Conservation (phyloP, 805 yeast genomes). For the Schizosaccharomyces cryophilus region DNA sequence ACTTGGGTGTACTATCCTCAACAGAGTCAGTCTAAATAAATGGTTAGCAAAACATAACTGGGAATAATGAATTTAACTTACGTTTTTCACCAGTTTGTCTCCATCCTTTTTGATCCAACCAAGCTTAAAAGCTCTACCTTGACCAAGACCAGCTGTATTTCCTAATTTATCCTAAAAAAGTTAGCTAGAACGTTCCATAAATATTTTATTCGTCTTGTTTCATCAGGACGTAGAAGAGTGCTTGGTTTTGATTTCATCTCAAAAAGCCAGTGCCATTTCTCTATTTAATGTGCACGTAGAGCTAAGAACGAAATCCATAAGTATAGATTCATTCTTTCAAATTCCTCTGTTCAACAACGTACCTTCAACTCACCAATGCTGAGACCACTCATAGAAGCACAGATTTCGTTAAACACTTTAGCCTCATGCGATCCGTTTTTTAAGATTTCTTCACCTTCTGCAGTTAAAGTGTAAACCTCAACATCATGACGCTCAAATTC, state of each 20-base stretch:
- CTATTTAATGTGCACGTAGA: no score
- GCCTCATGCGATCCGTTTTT: conserved; percentile 1
- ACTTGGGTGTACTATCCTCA: conserved; percentile 39
- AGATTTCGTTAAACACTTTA: background rate
- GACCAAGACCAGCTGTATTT: conserved; percentile 56
- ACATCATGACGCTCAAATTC: background rate
- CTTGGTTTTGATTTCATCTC: no score
- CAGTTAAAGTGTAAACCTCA: background rate
- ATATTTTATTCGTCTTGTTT: no score
- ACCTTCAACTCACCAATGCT: background rate
- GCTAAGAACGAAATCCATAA: no score
- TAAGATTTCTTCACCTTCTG: background rate
- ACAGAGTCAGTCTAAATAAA: conserved; percentile 19
- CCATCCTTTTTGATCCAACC: conserved; percentile 87
- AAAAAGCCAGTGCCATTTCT: no score
- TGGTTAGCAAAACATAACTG: background rate
- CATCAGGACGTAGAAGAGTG: no score
- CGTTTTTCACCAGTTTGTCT: conserved; percentile 31
- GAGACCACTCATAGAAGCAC: background rate
- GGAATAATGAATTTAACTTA: background rate
- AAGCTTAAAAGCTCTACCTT: conserved; percentile 90
- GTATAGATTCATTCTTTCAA: no score
- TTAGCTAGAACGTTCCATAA: background rate
- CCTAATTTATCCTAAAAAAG: background rate
- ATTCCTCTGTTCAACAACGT: background rate